phyloP scores from a whole-genome alignment of 768 basidiomycete species.

The Coprinellus micaceus region DNA sequence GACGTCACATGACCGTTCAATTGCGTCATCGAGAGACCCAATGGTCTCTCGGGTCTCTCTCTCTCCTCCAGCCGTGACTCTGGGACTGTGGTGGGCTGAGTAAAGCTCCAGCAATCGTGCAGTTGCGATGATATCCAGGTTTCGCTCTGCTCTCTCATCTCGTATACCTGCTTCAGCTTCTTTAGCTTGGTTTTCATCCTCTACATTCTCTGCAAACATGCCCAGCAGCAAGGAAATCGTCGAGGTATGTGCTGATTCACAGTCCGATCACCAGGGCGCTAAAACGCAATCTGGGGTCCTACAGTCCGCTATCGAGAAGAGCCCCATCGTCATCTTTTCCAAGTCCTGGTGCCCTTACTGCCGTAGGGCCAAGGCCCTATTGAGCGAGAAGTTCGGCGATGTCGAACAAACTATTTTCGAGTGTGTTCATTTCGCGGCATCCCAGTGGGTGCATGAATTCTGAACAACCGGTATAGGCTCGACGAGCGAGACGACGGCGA shows the following conservation, averaged over 20 bases:
- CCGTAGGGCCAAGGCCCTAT: conserved; percentile 44
- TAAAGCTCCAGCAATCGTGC: conserved; percentile 5
- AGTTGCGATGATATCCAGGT: conserved; percentile 26
- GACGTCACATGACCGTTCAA: not conserved
- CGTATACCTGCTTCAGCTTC: conserved; percentile 25
- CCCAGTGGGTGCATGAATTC: too few relatives aligned
- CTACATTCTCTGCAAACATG: conserved; percentile 28
- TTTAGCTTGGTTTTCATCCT: conserved; percentile 27
- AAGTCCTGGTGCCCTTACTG: conserved; percentile 58
- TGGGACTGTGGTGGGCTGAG: not conserved
- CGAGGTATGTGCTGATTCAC: conserved; percentile 30
- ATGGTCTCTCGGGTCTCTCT: too few relatives aligned
- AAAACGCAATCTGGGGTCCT: conserved; percentile 1
- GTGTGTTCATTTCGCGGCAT: conserved; percentile 30
- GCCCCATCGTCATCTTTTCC: conserved; percentile 59
- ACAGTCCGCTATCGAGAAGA: conserved; percentile 43
- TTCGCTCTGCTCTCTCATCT: conserved; percentile 22
- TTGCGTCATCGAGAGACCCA: not conserved
- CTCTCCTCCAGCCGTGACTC: too few relatives aligned
- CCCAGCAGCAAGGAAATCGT: conserved; percentile 38
- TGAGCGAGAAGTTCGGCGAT: conserved; percentile 35
- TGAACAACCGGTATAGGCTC: conserved; percentile 37
- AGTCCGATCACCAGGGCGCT: not conserved
- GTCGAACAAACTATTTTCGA: conserved; percentile 41
- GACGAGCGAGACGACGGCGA: conserved; percentile 54